Percentiles rank a stretch among this genome's conserved stretches.
Evolutionary conservation across 495 filamentous ascomycete genomes (phyloP).

Genomic region (Aspergillus bertholletiae): DNA sequence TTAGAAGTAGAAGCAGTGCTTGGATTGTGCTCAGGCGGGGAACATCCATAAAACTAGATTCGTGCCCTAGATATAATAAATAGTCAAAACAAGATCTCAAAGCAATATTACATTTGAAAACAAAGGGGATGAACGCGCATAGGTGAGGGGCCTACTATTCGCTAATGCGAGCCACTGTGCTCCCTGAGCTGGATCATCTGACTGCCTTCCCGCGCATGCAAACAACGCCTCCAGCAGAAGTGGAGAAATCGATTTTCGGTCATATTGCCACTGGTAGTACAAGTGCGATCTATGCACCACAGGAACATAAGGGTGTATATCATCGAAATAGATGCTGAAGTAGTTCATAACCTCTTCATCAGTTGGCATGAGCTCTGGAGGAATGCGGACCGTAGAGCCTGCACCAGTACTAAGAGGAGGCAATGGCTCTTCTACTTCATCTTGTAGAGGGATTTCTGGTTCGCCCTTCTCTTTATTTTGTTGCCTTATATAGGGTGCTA

Average conservation of each 20-base stretch:
- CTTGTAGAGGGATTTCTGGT: conserved; percentile 69
- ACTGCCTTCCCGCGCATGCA: conserved; percentile 79
- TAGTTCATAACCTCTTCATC: conserved; percentile 80
- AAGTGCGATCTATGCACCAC: conserved; percentile 81
- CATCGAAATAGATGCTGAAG: conserved; percentile 88
- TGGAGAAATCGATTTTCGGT: conserved; percentile 83
- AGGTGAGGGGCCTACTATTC: conserved; percentile 62
- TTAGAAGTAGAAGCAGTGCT: conserved; percentile 81
- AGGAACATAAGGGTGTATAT: conserved; percentile 96
- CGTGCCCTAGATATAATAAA: conserved; percentile 62
- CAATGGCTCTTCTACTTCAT: conserved; percentile 69
- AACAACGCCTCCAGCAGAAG: conserved; percentile 94
- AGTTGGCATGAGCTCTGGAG: conserved; percentile 88
- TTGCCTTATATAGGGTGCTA: conserved; percentile 82
- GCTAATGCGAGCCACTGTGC: conserved; percentile 94
- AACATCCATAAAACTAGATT: conserved; percentile 94
- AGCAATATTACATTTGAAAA: not conserved
- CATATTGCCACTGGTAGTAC: conserved; percentile 88
- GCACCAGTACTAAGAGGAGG: conserved; percentile 64
- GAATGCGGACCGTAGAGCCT: conserved; percentile 79
- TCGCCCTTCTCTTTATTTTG: conserved; percentile 63
- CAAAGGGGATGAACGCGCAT: not conserved
- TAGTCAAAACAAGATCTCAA: not conserved
- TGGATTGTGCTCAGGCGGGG: conserved; percentile 92
- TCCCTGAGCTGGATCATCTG: conserved; percentile 78